Percentiles rank a stretch among this genome's conserved stretches.
These are phyloP conservation scores for Anacardium occidentale DNA, from an alignment of 345 rosid genomes.

Conservation along the genomic window DNA sequence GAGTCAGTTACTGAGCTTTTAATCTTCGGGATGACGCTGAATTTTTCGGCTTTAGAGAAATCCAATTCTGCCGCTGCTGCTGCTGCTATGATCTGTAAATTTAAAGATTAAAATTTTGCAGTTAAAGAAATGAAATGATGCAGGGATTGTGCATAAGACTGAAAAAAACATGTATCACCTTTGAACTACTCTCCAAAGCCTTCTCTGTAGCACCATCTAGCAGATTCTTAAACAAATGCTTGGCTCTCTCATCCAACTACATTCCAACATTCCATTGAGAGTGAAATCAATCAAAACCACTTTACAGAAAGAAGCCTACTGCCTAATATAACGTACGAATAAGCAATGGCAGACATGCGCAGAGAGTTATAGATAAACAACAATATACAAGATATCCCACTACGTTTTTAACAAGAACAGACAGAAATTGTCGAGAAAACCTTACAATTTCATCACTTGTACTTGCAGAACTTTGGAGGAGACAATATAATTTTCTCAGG, in stretches of 20 bases:
- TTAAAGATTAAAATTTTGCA: not conserved
- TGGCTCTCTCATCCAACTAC: slow-evolving; percentile 47
- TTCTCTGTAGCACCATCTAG: slow-evolving; percentile 46
- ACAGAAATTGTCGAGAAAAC: no score
- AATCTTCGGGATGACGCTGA: not conserved
- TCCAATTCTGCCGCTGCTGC: slow-evolving; percentile 30
- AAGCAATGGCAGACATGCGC: no score
- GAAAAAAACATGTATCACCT: slow-evolving; percentile 23
- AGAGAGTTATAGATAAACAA: no score
- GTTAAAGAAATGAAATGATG: not conserved
- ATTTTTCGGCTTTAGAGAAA: slow-evolving; percentile 15
- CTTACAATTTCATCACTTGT: slow-evolving; percentile 32
- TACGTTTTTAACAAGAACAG: no score
- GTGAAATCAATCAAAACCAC: no score
- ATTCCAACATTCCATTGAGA: not conserved
- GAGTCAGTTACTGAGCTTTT: not conserved
- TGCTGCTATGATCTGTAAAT: slow-evolving; percentile 37
- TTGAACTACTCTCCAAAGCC: slow-evolving; percentile 33
- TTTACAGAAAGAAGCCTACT: no score
- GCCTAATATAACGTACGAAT: not conserved
- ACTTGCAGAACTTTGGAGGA: slow-evolving; percentile 20
- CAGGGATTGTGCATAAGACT: not conserved
- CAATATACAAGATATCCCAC: no score
- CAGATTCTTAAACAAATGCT: slow-evolving; percentile 41
- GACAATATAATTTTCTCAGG: slow-evolving; percentile 43